These are phyloP conservation scores for Aspergillus cristatus DNA, from an alignment of 495 filamentous ascomycete genomes.

Conservation along the genomic window DNA sequence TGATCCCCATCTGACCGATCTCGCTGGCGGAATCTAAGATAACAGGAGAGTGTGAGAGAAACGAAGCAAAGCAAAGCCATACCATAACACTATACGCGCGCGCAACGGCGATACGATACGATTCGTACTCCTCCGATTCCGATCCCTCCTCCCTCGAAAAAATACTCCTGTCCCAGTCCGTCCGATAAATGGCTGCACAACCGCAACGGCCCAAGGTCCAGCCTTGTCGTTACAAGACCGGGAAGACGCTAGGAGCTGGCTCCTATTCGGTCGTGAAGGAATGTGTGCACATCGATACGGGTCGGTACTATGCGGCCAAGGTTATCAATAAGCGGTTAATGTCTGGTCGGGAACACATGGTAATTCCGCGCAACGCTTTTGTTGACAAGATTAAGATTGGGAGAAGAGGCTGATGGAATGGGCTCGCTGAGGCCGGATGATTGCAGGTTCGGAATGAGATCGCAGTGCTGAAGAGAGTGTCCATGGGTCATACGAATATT, in stretches of 20 bases:
- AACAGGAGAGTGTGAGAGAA: no score
- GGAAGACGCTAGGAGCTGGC: slow-evolving; percentile 91
- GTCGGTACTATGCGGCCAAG: slow-evolving; percentile 96
- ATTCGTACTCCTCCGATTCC: no score
- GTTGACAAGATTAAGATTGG: not conserved
- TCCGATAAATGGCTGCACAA: slow-evolving; percentile 30
- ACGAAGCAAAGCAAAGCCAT: no score
- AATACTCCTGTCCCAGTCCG: no score
- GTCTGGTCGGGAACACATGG: slow-evolving; percentile 97
- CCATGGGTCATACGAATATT: slow-evolving; percentile 97
- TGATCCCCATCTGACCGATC: no score
- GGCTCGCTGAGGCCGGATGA: not conserved
- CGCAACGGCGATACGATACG: no score
- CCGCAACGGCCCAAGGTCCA: slow-evolving; percentile 53
- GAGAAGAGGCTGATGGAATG: not conserved
- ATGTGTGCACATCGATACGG: slow-evolving; percentile 97
- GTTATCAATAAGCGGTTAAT: slow-evolving; percentile 99
- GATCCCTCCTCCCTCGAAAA: no score
- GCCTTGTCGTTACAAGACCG: slow-evolving; percentile 91
- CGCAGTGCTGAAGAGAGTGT: slow-evolving; percentile 89
- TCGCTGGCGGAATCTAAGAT: no score
- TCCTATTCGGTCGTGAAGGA: slow-evolving; percentile 99
- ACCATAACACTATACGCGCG: no score
- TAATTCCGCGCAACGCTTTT: slow-evolving; percentile 29
- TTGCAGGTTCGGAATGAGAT: slow-evolving; percentile 94